Conservation (phyloP, 768 basidiomycete genomes). For the Podaxis sp. region DNA sequence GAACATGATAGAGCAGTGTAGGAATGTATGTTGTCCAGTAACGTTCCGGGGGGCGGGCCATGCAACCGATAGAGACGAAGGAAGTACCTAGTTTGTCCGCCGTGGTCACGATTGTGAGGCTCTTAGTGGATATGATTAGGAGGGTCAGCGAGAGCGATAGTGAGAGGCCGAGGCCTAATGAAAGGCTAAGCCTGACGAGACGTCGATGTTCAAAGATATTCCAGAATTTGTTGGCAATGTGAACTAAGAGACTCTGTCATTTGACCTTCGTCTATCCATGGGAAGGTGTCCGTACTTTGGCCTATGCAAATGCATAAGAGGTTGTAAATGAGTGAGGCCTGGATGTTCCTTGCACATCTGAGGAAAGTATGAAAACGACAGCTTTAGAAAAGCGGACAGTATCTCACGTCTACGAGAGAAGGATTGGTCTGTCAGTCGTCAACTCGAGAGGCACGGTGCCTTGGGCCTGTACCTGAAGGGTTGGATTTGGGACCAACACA, state of each 20-base stretch:
- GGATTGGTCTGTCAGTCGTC: not conserved
- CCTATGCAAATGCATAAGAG: conserved; percentile 6
- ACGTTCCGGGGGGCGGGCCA: not conserved
- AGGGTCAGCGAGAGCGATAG: not conserved
- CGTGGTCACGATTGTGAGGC: not conserved
- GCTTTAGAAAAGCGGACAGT: not conserved
- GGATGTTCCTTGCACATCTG: conserved; percentile 7
- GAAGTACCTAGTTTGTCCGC: not conserved
- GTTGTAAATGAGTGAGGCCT: not conserved
- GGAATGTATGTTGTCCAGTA: conserved; percentile 8
- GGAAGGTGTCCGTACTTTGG: not conserved
- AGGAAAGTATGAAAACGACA: not conserved
- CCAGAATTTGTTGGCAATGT: conserved; percentile 6
- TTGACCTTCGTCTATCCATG: not conserved
- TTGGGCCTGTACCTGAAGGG: conserved; percentile 1
- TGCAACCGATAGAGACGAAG: conserved; percentile 1
- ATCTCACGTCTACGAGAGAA: conserved; percentile 1
- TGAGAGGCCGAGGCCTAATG: not conserved
- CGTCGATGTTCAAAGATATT: conserved; percentile 7
- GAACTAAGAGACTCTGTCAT: not conserved
- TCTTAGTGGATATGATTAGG: not conserved
- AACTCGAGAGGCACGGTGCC: not conserved
- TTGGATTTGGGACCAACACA: conserved; percentile 12
- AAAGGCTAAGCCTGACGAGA: not conserved
- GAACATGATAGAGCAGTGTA: conserved; percentile 6